These are phyloP conservation scores for Aspergillus kassunensis DNA, from an alignment of 495 filamentous ascomycete genomes.

Conservation along the genomic window DNA sequence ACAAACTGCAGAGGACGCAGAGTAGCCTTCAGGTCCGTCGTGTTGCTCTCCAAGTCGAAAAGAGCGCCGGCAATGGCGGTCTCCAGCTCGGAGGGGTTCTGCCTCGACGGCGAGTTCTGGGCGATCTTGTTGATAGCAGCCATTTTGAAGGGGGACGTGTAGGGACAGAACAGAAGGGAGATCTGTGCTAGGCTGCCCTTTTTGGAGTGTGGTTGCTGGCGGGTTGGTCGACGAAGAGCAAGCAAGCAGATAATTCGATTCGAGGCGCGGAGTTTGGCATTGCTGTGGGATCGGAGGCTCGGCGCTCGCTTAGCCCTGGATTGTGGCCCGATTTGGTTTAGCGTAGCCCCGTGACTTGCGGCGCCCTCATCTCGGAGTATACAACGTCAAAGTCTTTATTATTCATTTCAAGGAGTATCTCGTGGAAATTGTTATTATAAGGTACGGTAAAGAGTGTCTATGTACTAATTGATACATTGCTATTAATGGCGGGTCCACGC, in stretches of 20 bases:
- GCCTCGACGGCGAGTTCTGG: slow-evolving; percentile 87
- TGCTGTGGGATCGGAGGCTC: slow-evolving; percentile 37
- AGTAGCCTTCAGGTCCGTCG: slow-evolving; percentile 86
- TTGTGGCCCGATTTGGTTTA: slow-evolving; percentile 26
- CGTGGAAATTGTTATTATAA: no score
- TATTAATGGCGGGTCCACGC: not conserved
- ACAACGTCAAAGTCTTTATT: not conserved
- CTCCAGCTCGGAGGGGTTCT: slow-evolving; percentile 93
- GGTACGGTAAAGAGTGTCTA: slow-evolving; percentile 2
- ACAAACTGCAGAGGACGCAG: slow-evolving; percentile 96
- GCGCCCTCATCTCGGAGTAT: slow-evolving; percentile 27
- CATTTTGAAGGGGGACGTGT: slow-evolving; percentile 36
- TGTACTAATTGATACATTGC: slow-evolving; percentile 6
- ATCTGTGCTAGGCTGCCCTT: slow-evolving; percentile 39
- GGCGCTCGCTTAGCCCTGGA: slow-evolving; percentile 39
- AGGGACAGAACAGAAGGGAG: slow-evolving; percentile 37
- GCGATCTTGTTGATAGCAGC: slow-evolving; percentile 96
- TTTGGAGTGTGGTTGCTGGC: slow-evolving; percentile 23
- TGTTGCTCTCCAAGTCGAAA: slow-evolving; percentile 97
- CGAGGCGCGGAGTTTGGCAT: slow-evolving; percentile 11
- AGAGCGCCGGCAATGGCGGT: slow-evolving; percentile 88
- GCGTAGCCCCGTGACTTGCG: slow-evolving; percentile 32
- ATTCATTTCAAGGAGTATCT: no score
- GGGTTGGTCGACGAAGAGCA: slow-evolving; percentile 24
- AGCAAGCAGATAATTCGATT: slow-evolving; percentile 11